A percentile compares a stretch with the other conserved stretches of the same genome.
Evolutionary conservation across 148 eudicot species (phyloP).

Genomic region (Arbutus unedo): DNA sequence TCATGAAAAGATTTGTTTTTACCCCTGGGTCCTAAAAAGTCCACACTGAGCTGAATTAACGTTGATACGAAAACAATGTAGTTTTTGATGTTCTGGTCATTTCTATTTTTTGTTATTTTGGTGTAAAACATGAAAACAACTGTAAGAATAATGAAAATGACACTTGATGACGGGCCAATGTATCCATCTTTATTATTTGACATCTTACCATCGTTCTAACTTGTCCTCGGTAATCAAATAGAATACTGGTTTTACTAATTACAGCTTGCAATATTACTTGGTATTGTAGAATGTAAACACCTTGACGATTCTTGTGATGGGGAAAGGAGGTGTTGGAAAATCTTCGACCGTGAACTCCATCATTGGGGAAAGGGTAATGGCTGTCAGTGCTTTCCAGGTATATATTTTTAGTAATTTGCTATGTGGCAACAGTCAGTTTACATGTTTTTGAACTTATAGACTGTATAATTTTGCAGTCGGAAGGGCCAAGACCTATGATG

Average conservation of each 20-base stretch:
- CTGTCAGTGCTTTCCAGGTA: constrained; percentile 96
- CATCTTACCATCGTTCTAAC: not conserved
- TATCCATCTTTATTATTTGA: not conserved
- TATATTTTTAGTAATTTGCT: not conserved
- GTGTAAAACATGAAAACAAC: not conserved
- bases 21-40: not conserved
- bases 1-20: not conserved
- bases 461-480: constrained; percentile 51
- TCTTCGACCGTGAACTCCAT: constrained; percentile 91
- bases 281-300: constrained; percentile 58
- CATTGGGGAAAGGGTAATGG: constrained; percentile 81
- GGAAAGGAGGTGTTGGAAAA: constrained; percentile 97
- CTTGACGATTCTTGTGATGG: constrained; percentile 90
- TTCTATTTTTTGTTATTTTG: not conserved
- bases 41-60: not conserved
- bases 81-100: not conserved
- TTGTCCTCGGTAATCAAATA: not conserved
- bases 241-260: not conserved
- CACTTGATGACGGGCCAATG: not conserved
- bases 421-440: not conserved
- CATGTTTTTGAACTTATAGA: not conserved
- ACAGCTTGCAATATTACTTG: not conserved
- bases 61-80: not conserved
- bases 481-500: constrained; percentile 81
- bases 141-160: not conserved